Evolutionary conservation across 495 filamentous ascomycete species (phyloP).

Genomic region (Sphaerosporella brunnea): DNA sequence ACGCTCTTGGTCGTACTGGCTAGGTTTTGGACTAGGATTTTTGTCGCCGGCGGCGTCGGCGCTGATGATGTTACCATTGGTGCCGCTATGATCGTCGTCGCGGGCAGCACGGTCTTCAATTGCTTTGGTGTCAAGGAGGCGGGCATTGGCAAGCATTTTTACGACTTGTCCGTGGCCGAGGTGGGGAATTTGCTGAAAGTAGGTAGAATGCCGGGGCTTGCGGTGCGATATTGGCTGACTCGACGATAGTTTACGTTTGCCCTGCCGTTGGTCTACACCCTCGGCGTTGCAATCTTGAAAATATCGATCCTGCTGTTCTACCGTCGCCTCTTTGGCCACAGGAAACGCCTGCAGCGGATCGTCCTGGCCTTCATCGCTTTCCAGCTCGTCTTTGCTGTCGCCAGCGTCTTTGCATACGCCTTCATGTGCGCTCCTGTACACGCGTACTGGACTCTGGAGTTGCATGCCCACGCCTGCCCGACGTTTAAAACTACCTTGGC

Average conservation of each 20-base stretch:
- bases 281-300: constrained; percentile 17
- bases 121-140: constrained; percentile 6
- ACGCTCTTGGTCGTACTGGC: constrained; percentile 11
- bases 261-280: constrained; percentile 19
- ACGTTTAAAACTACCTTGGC: constrained; percentile 10
- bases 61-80: constrained; percentile 21
- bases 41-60: constrained; percentile 19
- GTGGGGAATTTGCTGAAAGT: not conserved
- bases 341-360: constrained; percentile 8
- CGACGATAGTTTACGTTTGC: constrained; percentile 9
- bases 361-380: constrained; percentile 14
- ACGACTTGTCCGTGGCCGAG: constrained; percentile 3
- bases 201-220: too few species aligned
- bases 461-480: constrained; percentile 16
- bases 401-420: constrained; percentile 7
- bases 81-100: constrained; percentile 11
- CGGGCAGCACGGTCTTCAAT: not conserved
- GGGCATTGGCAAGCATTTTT: constrained; percentile 21
- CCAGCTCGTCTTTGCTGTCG: constrained; percentile 17
- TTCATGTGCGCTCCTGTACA: constrained; percentile 17
- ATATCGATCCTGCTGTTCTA: constrained; percentile 23
- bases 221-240: not conserved
- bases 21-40: constrained; percentile 17
- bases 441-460: constrained; percentile 16
- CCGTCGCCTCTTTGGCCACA: constrained; percentile 11